Base-by-base conservation (phyloP, 768 basidiomycete species). In the Leccinum boreale region DNA sequence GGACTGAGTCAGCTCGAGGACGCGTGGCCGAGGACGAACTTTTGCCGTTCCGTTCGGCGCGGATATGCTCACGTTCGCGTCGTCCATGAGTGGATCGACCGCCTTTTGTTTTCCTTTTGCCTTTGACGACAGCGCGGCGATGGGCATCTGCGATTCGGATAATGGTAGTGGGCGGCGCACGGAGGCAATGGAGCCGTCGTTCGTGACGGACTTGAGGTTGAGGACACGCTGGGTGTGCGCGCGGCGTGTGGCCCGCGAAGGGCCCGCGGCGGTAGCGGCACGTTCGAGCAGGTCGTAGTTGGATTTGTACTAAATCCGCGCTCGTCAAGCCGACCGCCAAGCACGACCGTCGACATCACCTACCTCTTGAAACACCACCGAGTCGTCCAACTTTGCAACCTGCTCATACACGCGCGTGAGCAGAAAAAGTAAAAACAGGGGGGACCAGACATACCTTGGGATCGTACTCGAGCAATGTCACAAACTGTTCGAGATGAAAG, bases 401-500 rank as follows among this genome's bases (percentile, higher is more conserved):
- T 92, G 19, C 48, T 17, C 11, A 4, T 8, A 7, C n/a, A 9
- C 4, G n/a, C 9, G 26, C n/a, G 39, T 52, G 57, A 58, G 59
- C 35, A 21, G 21, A 14, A n/a, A 17, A 17, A 10, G 0, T 8
- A 19, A 5, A 11, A 5, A 31, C 8, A 9, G 17, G 11, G 28
- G 14, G 31, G 19, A 15, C 28, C 4, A 15, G 50, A 50, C 31
- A 15, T 19, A 35, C 50, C 72, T 77, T 71, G 9, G 94, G 94
- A 71, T 95, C 81, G 70, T 85, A 98, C 19, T 78, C 79, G 35
- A 94, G 73, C 76, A 96, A 78, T 24, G 82, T 85, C 3, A 85
- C 81, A 68, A 89, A 95, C 57, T 87, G 78, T 62, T 94, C 88
- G 73, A 96, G 79, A 67, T 98, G 94, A 72, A 95, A 98, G 58